Evolutionary conservation across 2,329 filamentous ascomycete species (phyloP).

Genomic region (Aspergillus carbonarius): DNA sequence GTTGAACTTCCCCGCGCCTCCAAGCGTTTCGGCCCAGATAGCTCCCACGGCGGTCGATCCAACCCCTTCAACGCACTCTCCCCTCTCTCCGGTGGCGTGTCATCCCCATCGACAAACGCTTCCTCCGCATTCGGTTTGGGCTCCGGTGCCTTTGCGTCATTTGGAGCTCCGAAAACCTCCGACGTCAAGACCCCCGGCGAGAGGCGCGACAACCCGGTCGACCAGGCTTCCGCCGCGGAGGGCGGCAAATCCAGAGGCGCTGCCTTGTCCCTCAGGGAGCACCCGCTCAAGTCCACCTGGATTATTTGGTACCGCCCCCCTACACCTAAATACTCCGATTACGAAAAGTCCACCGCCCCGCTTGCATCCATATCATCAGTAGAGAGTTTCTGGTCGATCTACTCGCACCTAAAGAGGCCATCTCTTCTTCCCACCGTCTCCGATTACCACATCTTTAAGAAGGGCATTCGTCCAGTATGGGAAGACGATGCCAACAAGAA

Average conservation of each 20-base stretch:
- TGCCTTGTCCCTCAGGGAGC: conserved; percentile 41
- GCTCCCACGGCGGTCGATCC: conserved; percentile 68
- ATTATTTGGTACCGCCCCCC: conserved; percentile 97
- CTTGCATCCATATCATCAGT: conserved; percentile 78
- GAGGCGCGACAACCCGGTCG: conserved; percentile 59
- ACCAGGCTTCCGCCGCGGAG: conserved; percentile 28
- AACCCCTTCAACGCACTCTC: conserved; percentile 79
- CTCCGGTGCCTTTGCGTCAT: conserved; percentile 94
- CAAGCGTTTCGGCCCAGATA: conserved; percentile 73
- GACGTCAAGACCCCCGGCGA: conserved; percentile 68
- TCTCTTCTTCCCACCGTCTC: conserved; percentile 86
- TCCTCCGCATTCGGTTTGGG: conserved; percentile 91
- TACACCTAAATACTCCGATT: conserved; percentile 95
- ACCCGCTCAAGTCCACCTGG: conserved; percentile 81
- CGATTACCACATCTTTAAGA: conserved; percentile 97
- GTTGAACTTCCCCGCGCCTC: conserved; percentile 63
- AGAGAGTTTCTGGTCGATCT: conserved; percentile 90
- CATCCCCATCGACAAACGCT: conserved; percentile 73
- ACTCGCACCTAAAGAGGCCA: conserved; percentile 83
- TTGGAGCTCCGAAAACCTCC: conserved; percentile 88
- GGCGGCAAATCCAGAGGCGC: conserved; percentile 41
- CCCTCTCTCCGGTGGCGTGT: conserved; percentile 66
- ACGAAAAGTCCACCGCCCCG: conserved; percentile 91
- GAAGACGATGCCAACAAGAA: conserved; percentile 96
- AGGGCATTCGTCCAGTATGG: conserved; percentile 95